A percentile compares a stretch with the other conserved stretches of the same genome.
Evolutionary conservation across 2,329 filamentous ascomycete genomes (phyloP).

Genomic region (Cercospora brassicicola): DNA sequence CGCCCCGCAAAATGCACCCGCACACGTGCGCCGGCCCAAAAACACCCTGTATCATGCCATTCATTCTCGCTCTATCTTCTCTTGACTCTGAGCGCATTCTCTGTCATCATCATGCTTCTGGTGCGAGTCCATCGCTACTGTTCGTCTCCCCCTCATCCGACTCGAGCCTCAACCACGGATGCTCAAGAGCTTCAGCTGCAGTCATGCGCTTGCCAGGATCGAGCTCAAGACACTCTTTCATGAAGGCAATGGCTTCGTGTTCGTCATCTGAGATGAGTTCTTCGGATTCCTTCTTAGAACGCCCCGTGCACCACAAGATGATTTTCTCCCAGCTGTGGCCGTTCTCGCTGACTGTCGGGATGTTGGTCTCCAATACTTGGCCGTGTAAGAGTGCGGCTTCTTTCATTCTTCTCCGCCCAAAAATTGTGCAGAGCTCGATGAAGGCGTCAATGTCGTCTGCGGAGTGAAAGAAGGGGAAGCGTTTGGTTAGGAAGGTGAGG

Average conservation of each 20-base stretch:
- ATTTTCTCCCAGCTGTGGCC: slow-evolving; percentile 92
- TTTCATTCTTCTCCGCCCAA: slow-evolving; percentile 82
- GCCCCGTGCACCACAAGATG: slow-evolving; percentile 88
- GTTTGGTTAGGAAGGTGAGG: slow-evolving; percentile 84
- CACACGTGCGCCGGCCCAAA: neutral
- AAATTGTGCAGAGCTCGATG: slow-evolving; percentile 96
- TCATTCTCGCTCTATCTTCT: neutral
- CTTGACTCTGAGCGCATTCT: neutral
- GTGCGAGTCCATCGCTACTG: slow-evolving; percentile 10
- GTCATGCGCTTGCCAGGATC: slow-evolving; percentile 73
- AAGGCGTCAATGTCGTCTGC: slow-evolving; percentile 97
- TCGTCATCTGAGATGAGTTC: slow-evolving; percentile 65
- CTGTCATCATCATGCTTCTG: neutral
- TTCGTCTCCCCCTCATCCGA: slow-evolving; percentile 17
- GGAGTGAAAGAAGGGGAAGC: slow-evolving; percentile 98
- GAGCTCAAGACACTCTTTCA: slow-evolving; percentile 71
- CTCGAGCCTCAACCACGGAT: slow-evolving; percentile 49
- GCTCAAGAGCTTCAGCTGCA: slow-evolving; percentile 69
- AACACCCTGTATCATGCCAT: slow-evolving; percentile 5
- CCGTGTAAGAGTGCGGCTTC: slow-evolving; percentile 80
- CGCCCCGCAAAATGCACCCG: neutral
- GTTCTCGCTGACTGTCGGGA: slow-evolving; percentile 81
- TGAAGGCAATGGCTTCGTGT: slow-evolving; percentile 69
- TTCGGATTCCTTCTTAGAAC: slow-evolving; percentile 56
- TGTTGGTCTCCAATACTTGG: slow-evolving; percentile 86